A percentile compares a stretch with the other conserved stretches of the same genome.
Evolutionary conservation across 176 grass and related monocot species (phyloP).

Genomic region (Alloteropsis semialata): DNA sequence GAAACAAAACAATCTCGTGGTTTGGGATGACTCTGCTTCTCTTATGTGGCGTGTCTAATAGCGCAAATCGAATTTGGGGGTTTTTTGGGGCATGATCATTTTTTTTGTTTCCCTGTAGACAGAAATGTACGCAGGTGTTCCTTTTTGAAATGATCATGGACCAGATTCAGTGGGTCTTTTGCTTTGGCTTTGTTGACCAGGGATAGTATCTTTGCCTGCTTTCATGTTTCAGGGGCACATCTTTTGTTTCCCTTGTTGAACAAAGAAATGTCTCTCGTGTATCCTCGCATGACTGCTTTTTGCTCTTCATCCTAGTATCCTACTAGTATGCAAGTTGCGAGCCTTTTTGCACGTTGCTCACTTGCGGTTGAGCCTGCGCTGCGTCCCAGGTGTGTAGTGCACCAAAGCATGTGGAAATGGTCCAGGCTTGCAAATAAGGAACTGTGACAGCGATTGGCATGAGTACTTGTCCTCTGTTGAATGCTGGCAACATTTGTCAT

Average conservation of each 20-base stretch:
- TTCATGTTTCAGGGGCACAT: background rate
- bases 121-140: conserved; percentile 5
- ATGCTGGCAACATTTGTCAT: background rate
- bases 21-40: conserved; percentile 19
- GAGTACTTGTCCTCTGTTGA: too few relatives aligned
- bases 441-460: too few relatives aligned
- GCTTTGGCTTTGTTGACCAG: conserved; percentile 23
- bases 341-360: background rate
- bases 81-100: conserved; percentile 26
- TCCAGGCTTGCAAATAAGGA: background rate
- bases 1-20: conserved; percentile 39
- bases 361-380: background rate
- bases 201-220: background rate
- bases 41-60: conserved; percentile 5
- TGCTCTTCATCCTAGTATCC: background rate
- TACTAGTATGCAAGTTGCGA: background rate
- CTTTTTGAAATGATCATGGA: conserved; percentile 32
- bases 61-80: background rate
- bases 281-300: background rate
- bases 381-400: background rate
- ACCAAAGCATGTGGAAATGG: background rate
- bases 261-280: background rate
- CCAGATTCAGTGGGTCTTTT: background rate
- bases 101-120: conserved; percentile 26
- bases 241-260: conserved; percentile 1